These are phyloP conservation scores for Penicillium bialowiezense DNA, from an alignment of 495 filamentous ascomycete genomes.

Conservation along the genomic window DNA sequence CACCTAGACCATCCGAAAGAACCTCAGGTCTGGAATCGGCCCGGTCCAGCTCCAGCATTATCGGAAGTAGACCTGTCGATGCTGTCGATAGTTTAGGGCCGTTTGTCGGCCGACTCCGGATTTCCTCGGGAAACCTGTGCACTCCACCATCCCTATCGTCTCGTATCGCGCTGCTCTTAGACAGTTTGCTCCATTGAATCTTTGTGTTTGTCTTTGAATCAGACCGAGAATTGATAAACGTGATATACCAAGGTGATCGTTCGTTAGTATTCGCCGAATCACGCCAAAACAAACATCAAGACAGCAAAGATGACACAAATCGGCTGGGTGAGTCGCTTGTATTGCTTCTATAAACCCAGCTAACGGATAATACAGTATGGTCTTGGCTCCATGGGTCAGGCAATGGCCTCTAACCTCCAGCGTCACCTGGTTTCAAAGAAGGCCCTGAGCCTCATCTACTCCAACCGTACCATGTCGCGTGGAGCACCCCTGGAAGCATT, in stretches of 20 bases:
- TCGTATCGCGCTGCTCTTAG: not conserved
- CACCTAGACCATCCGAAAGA: not conserved
- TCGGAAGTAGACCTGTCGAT: conserved; percentile 3
- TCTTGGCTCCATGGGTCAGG: conserved; percentile 49
- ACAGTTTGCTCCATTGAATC: not conserved
- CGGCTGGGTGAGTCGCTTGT: conserved; percentile 32
- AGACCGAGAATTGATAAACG: not conserved
- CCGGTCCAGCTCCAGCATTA: not conserved
- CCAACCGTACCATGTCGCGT: conserved; percentile 45
- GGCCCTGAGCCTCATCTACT: conserved; percentile 35
- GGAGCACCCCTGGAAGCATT: conserved; percentile 34
- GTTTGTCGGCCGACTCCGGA: conserved; percentile 29
- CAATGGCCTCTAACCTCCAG: conserved; percentile 48
- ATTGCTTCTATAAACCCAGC: not conserved
- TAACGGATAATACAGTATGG: conserved; percentile 33
- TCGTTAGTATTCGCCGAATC: not conserved
- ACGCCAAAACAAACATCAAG: not conserved
- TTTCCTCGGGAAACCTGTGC: conserved; percentile 23
- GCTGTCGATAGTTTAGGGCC: not conserved
- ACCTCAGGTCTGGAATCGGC: not conserved
- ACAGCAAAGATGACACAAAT: conserved; percentile 34
- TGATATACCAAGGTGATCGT: no score
- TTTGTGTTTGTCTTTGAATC: not conserved
- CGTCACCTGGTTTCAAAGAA: conserved; percentile 40
- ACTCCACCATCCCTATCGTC: conserved; percentile 13